Evolutionary conservation across 2,329 filamentous ascomycete species (phyloP).

Genomic region (Fusarium sp.): DNA sequence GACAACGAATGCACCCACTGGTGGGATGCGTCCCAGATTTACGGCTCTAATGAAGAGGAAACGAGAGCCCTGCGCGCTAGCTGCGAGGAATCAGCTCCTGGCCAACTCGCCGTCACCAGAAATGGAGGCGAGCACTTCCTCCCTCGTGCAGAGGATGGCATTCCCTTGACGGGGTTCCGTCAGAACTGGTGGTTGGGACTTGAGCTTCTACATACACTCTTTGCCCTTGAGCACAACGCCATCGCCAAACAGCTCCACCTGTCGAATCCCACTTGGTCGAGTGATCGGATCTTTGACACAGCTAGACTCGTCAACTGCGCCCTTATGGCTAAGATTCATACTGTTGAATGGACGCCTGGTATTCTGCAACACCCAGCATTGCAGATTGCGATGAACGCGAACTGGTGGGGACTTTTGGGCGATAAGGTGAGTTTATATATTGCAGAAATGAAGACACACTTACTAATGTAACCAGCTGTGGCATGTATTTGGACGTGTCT

Average conservation of each 20-base stretch:
- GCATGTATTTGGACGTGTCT: slow-evolving; percentile 14
- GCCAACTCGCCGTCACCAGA: neutral
- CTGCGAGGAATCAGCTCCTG: slow-evolving; percentile 10
- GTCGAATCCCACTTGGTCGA: slow-evolving; percentile 18
- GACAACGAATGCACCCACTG: slow-evolving; percentile 28
- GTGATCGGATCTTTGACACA: slow-evolving; percentile 22
- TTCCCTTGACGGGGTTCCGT: slow-evolving; percentile 25
- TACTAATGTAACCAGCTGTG: neutral
- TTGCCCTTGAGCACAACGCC: slow-evolving; percentile 27
- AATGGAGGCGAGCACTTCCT: slow-evolving; percentile 18
- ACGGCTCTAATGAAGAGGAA: slow-evolving; percentile 23
- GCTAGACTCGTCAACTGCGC: slow-evolving; percentile 21
- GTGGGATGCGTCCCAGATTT: slow-evolving; percentile 33
- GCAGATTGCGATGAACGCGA: slow-evolving; percentile 29
- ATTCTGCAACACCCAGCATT: slow-evolving; percentile 19
- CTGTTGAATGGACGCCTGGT: slow-evolving; percentile 31
- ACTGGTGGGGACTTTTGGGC: slow-evolving; percentile 27
- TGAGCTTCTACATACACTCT: slow-evolving; percentile 22
- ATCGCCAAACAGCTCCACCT: slow-evolving; percentile 27
- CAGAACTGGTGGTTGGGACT: slow-evolving; percentile 33
- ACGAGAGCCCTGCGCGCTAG: neutral
- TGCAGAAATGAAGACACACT: neutral
- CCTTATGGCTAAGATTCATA: slow-evolving; percentile 30
- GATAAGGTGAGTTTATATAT: slow-evolving; percentile 3
- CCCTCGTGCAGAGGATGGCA: slow-evolving; percentile 5